Evolutionary conservation across 2,329 filamentous ascomycete genomes (phyloP), one percentile per base, ranked within the genome.

Genomic region (Colletotrichum cordylinicola): DNA sequence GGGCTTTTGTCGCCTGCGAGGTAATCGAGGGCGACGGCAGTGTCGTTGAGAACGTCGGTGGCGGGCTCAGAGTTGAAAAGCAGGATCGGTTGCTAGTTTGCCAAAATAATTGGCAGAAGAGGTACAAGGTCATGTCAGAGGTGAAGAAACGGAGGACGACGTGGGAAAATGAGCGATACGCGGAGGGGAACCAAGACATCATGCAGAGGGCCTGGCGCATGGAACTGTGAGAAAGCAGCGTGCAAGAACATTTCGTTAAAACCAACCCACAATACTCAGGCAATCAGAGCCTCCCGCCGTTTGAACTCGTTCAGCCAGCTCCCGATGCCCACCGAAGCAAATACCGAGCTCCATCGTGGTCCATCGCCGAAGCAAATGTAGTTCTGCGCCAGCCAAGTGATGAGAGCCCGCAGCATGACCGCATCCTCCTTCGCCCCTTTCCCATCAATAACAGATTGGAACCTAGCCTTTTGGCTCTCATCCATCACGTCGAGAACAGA

Each of bases 351-450:
- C 76, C 76, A 77, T 13, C 74, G 21, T 2, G 76, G 76, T 6
- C 76, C 76, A 2, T 77, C 67, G 2, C 76, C 76, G 24, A 77
- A 67, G 60, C 76, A 77, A 6, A 71, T 56, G 33, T 65, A 77
- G 29, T 69, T 74, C 21, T 70, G 64, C 8, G 65, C 67, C 15
- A 74, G 16, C 67, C 62, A 67, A 8, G 35, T 33, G 6, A 74
- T 21, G 1, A 77, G 55, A 9, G 43, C 16, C 24, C 60, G 10
- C 48, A 77, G 6, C 43, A 74, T 24, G 2, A 52, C 39, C 7
- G 52, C 33, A 27, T 77, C 74, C 16, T 12, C 62, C 2, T 52
- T 33, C 2, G 67, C 31, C 0, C 76, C 76, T 6, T 31, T 39
- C 3, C 76, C 76, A n/a, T 74, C 62, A 2, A 70, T 12, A 0